Evolutionary conservation across 78 protist species (phyloP).

Genomic region (Planoprotostelium fungivorum): DNA sequence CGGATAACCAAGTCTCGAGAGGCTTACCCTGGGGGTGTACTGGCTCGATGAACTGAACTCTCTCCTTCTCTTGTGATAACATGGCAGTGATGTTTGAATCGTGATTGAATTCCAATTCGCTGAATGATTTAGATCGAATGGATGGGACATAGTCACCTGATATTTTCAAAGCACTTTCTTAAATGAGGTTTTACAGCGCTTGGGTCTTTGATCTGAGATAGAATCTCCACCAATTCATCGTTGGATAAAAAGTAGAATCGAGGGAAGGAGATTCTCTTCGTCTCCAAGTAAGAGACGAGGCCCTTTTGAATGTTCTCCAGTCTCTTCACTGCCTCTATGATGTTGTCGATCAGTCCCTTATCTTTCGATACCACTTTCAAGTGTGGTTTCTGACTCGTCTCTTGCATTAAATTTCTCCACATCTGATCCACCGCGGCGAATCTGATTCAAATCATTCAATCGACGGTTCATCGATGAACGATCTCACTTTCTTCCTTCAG

Average conservation of each 20-base stretch:
- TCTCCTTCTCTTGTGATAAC: slow-evolving; percentile 5
- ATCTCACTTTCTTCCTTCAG: slow-evolving; percentile 25
- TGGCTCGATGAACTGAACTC: neutral
- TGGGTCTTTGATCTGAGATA: slow-evolving; percentile 85
- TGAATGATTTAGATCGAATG: slow-evolving; percentile 62
- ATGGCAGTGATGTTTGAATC: slow-evolving; percentile 71
- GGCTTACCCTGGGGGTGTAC: neutral
- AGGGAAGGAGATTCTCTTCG: slow-evolving; percentile 91
- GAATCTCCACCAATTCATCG: slow-evolving; percentile 96
- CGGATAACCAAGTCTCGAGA: neutral
- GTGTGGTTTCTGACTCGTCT: slow-evolving; percentile 16
- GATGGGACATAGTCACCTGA: slow-evolving; percentile 78
- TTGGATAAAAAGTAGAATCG: slow-evolving; percentile 99
- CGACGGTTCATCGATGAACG: neutral
- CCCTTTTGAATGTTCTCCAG: slow-evolving; percentile 54
- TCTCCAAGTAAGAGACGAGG: slow-evolving; percentile 93
- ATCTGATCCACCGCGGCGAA: slow-evolving; percentile 60
- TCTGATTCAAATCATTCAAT: no score
- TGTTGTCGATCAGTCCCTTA: slow-evolving; percentile 22
- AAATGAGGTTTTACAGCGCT: slow-evolving; percentile 83
- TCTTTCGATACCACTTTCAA: slow-evolving; percentile 18
- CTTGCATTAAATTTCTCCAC: slow-evolving; percentile 50
- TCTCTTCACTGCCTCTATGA: slow-evolving; percentile 32
- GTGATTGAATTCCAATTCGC: slow-evolving; percentile 32
- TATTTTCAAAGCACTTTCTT: slow-evolving; percentile 94